phyloP scores from a whole-genome alignment of 352 stramenopile genomes.

The Phytophthora multivora region DNA sequence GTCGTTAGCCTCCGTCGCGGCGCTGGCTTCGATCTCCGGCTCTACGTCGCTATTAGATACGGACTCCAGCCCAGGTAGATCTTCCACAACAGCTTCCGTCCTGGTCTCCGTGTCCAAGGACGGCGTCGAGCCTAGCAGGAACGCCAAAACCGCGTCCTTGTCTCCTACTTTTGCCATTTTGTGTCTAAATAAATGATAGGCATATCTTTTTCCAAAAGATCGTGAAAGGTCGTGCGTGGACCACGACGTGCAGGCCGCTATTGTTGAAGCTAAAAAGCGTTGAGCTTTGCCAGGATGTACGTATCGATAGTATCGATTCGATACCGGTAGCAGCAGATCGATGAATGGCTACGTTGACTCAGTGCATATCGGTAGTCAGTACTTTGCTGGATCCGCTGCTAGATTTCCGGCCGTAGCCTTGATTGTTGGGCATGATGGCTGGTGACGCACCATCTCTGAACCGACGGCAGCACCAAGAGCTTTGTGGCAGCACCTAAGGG shows the following conservation, averaged over 20 bases:
- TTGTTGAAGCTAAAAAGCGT: not conserved
- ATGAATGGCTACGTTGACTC: too few relatives aligned
- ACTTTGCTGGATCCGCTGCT: constrained; percentile 1
- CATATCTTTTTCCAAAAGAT: constrained; percentile 29
- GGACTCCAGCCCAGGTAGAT: constrained; percentile 23
- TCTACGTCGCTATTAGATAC: constrained; percentile 12
- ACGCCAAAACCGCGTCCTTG: constrained; percentile 21
- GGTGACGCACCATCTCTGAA: constrained; percentile 12
- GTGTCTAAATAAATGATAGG: constrained; percentile 13
- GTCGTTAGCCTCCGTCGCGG: not conserved
- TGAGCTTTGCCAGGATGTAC: not conserved
- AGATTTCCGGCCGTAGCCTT: constrained; percentile 13
- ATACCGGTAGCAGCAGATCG: too few relatives aligned
- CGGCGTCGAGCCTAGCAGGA: constrained; percentile 19
- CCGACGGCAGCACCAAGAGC: not conserved
- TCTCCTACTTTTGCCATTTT: constrained; percentile 7
- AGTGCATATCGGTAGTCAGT: constrained; percentile 9
- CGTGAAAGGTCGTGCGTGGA: constrained; percentile 6
- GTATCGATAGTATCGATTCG: too few relatives aligned
- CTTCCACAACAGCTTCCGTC: not conserved
- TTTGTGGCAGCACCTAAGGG: not conserved
- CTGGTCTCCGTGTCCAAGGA: not conserved
- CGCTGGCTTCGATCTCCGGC: not conserved
- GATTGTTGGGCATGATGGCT: constrained; percentile 16
- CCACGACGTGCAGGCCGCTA: not conserved